A percentile compares a stretch with the other conserved stretches of the same genome.
Evolutionary conservation across 768 basidiomycete species (phyloP).

Genomic region (Leccinum truebloodii): DNA sequence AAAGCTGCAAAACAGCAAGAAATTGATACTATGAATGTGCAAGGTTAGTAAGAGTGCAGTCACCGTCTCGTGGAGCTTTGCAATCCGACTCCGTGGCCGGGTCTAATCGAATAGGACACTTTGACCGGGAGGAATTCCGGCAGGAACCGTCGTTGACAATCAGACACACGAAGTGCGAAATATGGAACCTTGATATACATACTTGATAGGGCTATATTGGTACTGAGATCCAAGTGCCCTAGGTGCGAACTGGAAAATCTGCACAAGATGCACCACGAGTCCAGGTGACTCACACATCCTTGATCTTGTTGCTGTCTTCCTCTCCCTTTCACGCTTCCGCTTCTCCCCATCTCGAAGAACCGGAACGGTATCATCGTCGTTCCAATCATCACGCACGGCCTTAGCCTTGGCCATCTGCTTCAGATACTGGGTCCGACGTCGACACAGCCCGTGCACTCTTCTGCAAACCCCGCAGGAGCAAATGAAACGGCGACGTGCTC

Average conservation of each 20-base stretch:
- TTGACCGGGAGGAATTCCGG: neutral
- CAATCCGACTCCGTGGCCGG: too few species aligned
- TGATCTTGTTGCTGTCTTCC: constrained; percentile 47
- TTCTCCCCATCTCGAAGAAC: too few species aligned
- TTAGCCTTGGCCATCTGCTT: neutral
- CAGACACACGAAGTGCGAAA: too few species aligned
- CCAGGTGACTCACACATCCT: constrained; percentile 23
- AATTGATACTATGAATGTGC: neutral
- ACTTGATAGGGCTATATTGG: too few species aligned
- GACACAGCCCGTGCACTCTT: neutral
- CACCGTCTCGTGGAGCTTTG: too few species aligned
- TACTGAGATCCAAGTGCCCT: too few species aligned
- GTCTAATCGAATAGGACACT: neutral
- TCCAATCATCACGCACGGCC: constrained; percentile 52
- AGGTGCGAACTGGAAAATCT: too few species aligned
- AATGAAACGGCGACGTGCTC: neutral
- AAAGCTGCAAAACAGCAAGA: neutral
- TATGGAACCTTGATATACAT: too few species aligned
- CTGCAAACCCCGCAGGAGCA: neutral
- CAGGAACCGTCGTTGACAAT: too few species aligned
- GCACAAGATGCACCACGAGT: too few species aligned
- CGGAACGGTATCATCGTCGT: neutral
- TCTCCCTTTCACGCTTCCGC: neutral
- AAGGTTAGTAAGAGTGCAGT: neutral
- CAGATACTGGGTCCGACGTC: constrained; percentile 1